A percentile compares a stretch with the other conserved stretches of the same genome.
These are phyloP conservation scores for Nadsonia starkeyi-henricii DNA, from an alignment of 1,139 yeast species.

Conservation along the genomic window DNA sequence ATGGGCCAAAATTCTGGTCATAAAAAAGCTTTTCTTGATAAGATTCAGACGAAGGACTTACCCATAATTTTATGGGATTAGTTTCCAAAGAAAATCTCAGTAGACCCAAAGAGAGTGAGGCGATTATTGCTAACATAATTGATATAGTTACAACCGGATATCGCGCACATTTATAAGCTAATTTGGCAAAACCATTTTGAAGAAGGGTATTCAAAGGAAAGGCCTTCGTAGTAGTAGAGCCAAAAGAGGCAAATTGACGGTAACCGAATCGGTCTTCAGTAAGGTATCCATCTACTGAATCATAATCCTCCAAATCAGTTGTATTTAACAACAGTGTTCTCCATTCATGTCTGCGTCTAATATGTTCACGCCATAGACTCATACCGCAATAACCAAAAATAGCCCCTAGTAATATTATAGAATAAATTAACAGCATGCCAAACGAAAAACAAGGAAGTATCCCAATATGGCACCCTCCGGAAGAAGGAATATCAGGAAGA, in stretches of 20 bases:
- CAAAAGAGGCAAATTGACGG: conserved; percentile 9
- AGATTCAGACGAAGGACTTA: conserved; percentile 64
- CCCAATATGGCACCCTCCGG: conserved; percentile 42
- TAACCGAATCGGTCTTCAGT: conserved; percentile 7
- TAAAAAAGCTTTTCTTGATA: conserved; percentile 53
- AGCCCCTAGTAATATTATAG: conserved; percentile 26
- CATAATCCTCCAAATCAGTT: conserved; percentile 17
- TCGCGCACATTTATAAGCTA: conserved; percentile 31
- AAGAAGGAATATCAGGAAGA: conserved; percentile 30
- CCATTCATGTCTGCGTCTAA: conserved; percentile 9
- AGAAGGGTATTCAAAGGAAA: conserved; percentile 33
- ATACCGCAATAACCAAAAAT: conserved; percentile 24
- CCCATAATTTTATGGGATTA: conserved; percentile 80
- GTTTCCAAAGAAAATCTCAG: conserved; percentile 48
- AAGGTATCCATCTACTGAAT: conserved; percentile 12
- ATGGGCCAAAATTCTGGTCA: conserved; percentile 79
- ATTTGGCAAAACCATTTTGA: conserved; percentile 31
- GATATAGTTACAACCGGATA: conserved; percentile 45
- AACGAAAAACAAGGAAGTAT: conserved; percentile 63
- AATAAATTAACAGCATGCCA: conserved; percentile 40
- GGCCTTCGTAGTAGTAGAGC: conserved; percentile 15
- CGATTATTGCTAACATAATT: conserved; percentile 30
- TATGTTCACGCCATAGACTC: conserved; percentile 8
- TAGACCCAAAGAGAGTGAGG: conserved; percentile 41
- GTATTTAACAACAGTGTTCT: conserved; percentile 13